Base-by-base conservation (phyloP, 768 basidiomycete genomes). In the Calocybe cyanea region DNA sequence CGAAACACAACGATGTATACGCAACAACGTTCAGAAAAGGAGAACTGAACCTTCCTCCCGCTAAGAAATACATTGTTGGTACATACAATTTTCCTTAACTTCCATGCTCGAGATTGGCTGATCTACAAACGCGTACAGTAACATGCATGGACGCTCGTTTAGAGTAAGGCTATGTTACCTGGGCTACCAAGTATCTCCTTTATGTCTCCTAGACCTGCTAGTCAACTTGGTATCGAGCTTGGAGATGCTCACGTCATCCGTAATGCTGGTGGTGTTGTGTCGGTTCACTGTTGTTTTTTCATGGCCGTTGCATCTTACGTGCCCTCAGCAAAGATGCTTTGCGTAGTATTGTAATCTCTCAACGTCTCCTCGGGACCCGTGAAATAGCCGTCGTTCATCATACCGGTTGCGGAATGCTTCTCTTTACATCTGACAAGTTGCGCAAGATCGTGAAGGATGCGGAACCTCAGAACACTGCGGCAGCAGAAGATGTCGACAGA, bases 121-220 rank as follows among this genome's bases (percentile, higher is more conserved):
- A 38, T 24, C 25, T 28, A 11, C 5, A 28, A n/a, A 13, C 33
- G 8, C 19, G 7, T 24, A 24, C 19, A 81, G 78, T 82, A 21
- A 82, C 81, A 15, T 85, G 83, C 66, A 88, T 86, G 83, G 85
- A 86, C 59, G 81, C 83, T 40, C 79, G 85, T 42, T 68, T 86
- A 52, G 78, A 85, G 81, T 84, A 57, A 57, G 68, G 47, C 19
- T 8, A 15, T 21, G 23, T 32, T 32, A 32, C n/a, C n/a, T 32
- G 31, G 31, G n/a, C n/a, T 8, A n/a, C 31, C n/a, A n/a, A n/a
- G n/a, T n/a, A n/a, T n/a, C n/a, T n/a, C n/a, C n/a, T 33, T 55
- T 21, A 41, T 37, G 14, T 43, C 38, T 20, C 48, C 8, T 54
- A 83, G 81, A 55, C 78, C 79, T 21, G 76, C 75, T 30, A 66